Evolutionary conservation across 2,329 filamentous ascomycete species (phyloP), one percentile per base, ranked within the genome.

Genomic region (Chaetothyriales sp.): DNA sequence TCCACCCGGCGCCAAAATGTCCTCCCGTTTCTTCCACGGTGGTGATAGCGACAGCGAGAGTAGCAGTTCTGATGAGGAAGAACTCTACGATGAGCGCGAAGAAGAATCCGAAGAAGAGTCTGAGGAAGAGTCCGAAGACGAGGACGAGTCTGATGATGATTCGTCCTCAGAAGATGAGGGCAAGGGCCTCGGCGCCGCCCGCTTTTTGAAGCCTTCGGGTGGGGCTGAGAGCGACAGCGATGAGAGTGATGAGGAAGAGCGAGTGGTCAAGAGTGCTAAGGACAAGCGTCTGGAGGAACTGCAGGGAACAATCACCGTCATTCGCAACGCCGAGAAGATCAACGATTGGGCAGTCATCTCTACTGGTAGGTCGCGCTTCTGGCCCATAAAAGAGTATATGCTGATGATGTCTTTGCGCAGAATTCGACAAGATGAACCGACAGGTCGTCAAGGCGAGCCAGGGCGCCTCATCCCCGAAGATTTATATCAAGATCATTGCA

Each of bases 261-360:
- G 83, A 63, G 80, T 92, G 62, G 85, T 96, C 64, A 95, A 94
- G 78, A 95, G 88, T 70, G 89, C 90, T 64, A 96, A 96, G 73
- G 88, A 96, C 75, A 98, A 98, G 79, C 81, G 92, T 56, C 77
- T 87, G 59, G 90, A 95, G 65, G 93, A 96, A 70, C 77, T 98
- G 54, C 90, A 98, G 68, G 78, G 80, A 53, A 94, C 83, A 44
- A 85, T 96, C 64, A 84, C 84, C 68, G 73, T 84, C 64, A 96
- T 98, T 64, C 89, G 96, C 67, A 98, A 98, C 72, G 89, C 86
- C 55, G 78, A 92, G 70, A 96, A 94, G 77, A 98, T 96, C 65
- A 88, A 86, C 65, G 92, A 98, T 72, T 98, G 92, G 92, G 85
- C 84, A 59, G 82, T 90, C 57, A 93, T 96, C 60, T 86, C 87